These are phyloP conservation scores for Orychophragmus violaceus DNA, from an alignment of 345 rosid genomes.

Conservation along the genomic window DNA sequence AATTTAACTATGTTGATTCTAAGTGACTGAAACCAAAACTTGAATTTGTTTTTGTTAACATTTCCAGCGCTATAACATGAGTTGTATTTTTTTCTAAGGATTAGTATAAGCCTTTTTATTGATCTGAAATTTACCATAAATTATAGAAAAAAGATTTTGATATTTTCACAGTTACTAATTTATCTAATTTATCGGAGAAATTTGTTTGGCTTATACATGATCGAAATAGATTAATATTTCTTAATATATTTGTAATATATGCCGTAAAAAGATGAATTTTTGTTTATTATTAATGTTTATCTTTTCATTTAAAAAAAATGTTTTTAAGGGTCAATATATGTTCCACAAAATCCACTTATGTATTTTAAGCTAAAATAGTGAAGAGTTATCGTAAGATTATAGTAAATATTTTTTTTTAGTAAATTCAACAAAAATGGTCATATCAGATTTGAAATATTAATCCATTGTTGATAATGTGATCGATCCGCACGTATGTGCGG, in stretches of 20 bases:
- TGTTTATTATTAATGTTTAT: background rate
- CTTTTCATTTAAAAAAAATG: background rate
- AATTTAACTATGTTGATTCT: background rate
- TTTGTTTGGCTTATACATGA: background rate
- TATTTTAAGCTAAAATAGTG: background rate
- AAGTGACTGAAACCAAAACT: background rate
- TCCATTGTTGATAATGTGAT: too few species aligned
- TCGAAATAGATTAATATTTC: background rate
- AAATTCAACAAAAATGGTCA: background rate
- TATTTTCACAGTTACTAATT: background rate
- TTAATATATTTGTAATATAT: background rate
- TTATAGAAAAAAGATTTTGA: too few species aligned
- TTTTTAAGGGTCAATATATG: background rate
- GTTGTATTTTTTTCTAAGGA: too few species aligned
- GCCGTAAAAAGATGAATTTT: background rate
- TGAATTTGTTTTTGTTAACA: too few species aligned
- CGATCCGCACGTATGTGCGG: too few species aligned
- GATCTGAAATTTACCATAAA: too few species aligned
- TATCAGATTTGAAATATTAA: background rate
- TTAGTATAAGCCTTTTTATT: too few species aligned
- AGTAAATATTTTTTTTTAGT: background rate
- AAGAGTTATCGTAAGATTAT: background rate
- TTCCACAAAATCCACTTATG: background rate
- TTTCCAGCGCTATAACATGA: too few species aligned
- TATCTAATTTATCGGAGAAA: background rate